Evolutionary conservation across 2,329 filamentous ascomycete species (phyloP), one percentile per base, ranked within the genome.

Genomic region (Taxawa tesnikishii): DNA sequence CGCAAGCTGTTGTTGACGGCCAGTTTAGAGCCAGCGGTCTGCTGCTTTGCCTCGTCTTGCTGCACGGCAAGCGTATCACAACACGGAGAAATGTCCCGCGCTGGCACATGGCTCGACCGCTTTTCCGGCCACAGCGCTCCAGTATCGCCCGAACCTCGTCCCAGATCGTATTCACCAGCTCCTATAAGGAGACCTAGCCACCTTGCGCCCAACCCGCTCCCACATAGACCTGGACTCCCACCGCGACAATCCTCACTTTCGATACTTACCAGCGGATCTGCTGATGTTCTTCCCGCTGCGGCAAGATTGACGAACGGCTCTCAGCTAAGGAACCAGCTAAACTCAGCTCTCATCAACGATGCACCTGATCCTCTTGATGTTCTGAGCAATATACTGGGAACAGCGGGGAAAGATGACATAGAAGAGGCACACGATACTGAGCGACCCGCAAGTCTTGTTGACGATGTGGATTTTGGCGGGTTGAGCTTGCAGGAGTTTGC

Each of bases 101-200:
- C 28, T 32, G 57, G 34, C 30, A 93, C 93, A 83, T 94, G 85
- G 85, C 75, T 92, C 51, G 85, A 94, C 63, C 79, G 85, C 54
- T 75, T 93, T 43, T 78, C 80, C 42, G 75, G 70, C 47, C 77
- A 80, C 56, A 70, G 76, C 36, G 75, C 72, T 54, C 63, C 73
- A 41, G 73, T 74, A 37, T 71, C 75, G 36, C 71, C 75, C 34
- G 65, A 74, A 49, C 62, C 75, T 38, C 67, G 68, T 38, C 75
- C 70, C 53, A 75, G 83, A 51, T 65, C 78, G 30, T 80, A 75
- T 50, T 85, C 83, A 41, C 80, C 83, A 29, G 68, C 76, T 25
- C 71, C 72, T 42, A 69, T 79, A 51, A 72, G 79, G 29, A 72
- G 79, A 31, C 73, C 78, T 9, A 75, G 70, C 50, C 74, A 71